These are phyloP conservation scores for Tinospora cordifolia DNA, from an alignment of 164 flowering plant species.

Conservation along the genomic window DNA sequence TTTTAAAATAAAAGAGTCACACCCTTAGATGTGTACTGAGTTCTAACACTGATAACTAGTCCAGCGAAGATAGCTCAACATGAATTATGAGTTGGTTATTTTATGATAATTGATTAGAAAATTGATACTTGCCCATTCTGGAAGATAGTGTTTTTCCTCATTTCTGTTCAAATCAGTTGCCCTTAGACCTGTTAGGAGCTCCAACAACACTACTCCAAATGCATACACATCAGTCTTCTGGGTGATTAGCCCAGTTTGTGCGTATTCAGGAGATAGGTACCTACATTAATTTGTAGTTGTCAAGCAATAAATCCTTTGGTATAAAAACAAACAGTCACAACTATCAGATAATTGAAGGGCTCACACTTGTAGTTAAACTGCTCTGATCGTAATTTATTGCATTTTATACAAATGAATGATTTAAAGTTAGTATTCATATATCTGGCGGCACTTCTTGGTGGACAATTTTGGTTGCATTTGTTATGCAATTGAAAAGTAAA, in stretches of 20 bases:
- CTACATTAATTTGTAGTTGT: slow-evolving; percentile 10
- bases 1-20: no score
- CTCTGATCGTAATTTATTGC: neutral
- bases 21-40: no score
- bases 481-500: no score
- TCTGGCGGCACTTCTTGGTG: no score
- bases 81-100: neutral
- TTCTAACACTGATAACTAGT: no score
- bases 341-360: neutral
- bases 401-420: neutral
- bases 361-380: neutral
- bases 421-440: no score
- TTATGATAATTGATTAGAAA: neutral
- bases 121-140: slow-evolving; percentile 26
- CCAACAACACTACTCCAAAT: slow-evolving; percentile 36
- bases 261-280: slow-evolving; percentile 40
- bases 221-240: slow-evolving; percentile 40
- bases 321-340: neutral
- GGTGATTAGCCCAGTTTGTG: slow-evolving; percentile 31
- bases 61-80: no score
- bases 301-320: neutral
- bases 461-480: no score
- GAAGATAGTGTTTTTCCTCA: slow-evolving; percentile 21
- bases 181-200: slow-evolving; percentile 31
- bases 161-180: slow-evolving; percentile 26